A percentile compares a stretch with the other conserved stretches of the same genome.
Conservation (phyloP, 2,329 filamentous ascomycete species). For the Tolypocladium ovalisporum region DNA sequence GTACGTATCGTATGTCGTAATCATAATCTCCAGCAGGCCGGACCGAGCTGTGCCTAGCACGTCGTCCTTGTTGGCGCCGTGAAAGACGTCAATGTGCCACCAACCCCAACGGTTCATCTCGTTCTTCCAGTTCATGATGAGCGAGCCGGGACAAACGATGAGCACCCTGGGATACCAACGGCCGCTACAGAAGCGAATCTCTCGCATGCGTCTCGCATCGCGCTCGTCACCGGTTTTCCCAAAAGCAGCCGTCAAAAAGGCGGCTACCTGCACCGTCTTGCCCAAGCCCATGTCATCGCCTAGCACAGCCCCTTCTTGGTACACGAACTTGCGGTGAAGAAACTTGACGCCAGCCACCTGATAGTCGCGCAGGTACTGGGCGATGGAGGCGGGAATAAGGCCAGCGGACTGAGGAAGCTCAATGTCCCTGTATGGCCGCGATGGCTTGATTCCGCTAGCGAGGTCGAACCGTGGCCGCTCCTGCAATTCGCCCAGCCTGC, state of each 20-base stretch:
- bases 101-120: conserved; percentile 88
- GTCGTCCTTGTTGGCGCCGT: conserved; percentile 58
- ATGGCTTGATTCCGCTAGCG: conserved; percentile 47
- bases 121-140: conserved; percentile 85
- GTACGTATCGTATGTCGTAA: conserved; percentile 91
- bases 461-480: conserved; percentile 60
- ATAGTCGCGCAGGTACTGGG: conserved; percentile 85
- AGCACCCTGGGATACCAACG: conserved; percentile 69
- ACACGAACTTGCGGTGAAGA: conserved; percentile 79
- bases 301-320: conserved; percentile 80
- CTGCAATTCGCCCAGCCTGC: conserved; percentile 27
- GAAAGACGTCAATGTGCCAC: conserved; percentile 82
- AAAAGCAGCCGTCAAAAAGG: conserved; percentile 83
- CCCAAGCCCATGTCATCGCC: conserved; percentile 97
- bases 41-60: conserved; percentile 61
- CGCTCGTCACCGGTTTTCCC: conserved; percentile 87
- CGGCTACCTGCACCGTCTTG: conserved; percentile 92
- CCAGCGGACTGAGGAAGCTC: conserved; percentile 65
- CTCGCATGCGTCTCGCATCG: conserved; percentile 79
- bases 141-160: conserved; percentile 77
- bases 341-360: conserved; percentile 80
- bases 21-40: conserved; percentile 77
- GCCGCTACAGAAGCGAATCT: conserved; percentile 54
- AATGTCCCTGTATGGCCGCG: conserved; percentile 63
- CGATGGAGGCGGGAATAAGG: conserved; percentile 76